These are phyloP conservation scores for Tricholoma hemisulphureum DNA, from an alignment of 768 basidiomycete genomes.

Conservation along the genomic window DNA sequence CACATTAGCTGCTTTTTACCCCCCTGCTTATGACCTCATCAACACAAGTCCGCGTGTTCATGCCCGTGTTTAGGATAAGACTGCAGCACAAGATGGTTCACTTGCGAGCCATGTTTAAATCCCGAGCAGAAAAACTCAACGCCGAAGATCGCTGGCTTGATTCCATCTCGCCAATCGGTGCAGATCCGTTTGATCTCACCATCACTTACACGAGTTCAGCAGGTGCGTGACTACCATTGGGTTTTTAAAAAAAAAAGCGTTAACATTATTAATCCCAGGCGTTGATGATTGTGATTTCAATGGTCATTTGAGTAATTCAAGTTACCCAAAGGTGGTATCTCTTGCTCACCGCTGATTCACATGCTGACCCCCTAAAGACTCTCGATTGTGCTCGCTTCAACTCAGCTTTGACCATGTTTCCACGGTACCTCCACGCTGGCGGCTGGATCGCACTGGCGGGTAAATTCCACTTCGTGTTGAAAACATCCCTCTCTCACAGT, in stretches of 20 bases:
- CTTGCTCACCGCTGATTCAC: not conserved
- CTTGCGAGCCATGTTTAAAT: slow-evolving; percentile 37
- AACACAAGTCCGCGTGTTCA: slow-evolving; percentile 51
- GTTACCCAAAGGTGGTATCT: slow-evolving; percentile 64
- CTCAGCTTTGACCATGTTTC: slow-evolving; percentile 48
- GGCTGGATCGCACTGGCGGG: slow-evolving; percentile 63
- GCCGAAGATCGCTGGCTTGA: slow-evolving; percentile 47
- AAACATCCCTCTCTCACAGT: not conserved
- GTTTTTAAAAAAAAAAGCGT: not conserved
- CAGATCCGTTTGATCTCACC: slow-evolving; percentile 50
- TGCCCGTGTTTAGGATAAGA: slow-evolving; percentile 40
- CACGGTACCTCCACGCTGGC: slow-evolving; percentile 54
- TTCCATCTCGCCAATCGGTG: slow-evolving; percentile 50
- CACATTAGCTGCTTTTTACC: not conserved
- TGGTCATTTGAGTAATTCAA: slow-evolving; percentile 77
- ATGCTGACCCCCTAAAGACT: slow-evolving; percentile 24
- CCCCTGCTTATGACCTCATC: slow-evolving; percentile 6
- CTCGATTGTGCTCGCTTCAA: slow-evolving; percentile 51
- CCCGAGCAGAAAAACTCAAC: slow-evolving; percentile 28
- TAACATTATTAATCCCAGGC: slow-evolving; percentile 32
- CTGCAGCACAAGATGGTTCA: slow-evolving; percentile 32
- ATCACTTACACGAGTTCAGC: slow-evolving; percentile 50
- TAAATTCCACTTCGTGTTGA: slow-evolving; percentile 27
- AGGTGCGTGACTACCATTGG: slow-evolving; percentile 43
- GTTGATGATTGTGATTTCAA: slow-evolving; percentile 75